These are phyloP conservation scores for Hymenoscyphus albidus DNA, from an alignment of 2,329 filamentous ascomycete species.

Conservation along the genomic window DNA sequence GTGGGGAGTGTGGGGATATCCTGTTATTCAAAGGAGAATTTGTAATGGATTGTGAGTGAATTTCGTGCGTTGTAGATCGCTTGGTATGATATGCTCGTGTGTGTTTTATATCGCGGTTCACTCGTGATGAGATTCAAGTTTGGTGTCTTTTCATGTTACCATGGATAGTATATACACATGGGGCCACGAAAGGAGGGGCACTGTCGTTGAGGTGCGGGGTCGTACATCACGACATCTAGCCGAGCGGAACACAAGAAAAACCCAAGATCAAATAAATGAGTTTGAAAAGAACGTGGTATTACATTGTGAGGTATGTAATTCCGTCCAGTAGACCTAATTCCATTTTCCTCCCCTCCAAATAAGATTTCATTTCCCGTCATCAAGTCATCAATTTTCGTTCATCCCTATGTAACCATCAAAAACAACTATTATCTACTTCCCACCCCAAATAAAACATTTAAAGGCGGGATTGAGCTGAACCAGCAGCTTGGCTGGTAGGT, in stretches of 20 bases:
- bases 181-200: neutral
- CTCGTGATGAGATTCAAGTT: too few species aligned
- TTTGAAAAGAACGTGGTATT: neutral
- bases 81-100: too few species aligned
- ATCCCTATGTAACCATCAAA: neutral
- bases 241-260: neutral
- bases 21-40: too few species aligned
- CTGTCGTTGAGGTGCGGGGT: neutral
- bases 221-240: neutral
- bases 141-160: too few species aligned
- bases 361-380: neutral
- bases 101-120: too few species aligned
- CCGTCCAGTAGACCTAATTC: neutral
- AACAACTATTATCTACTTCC: neutral
- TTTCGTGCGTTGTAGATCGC: too few species aligned
- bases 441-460: neutral
- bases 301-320: neutral
- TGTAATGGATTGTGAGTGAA: too few species aligned
- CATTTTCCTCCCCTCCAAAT: neutral
- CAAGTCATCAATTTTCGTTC: neutral
- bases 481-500: conserved; percentile 19
- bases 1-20: too few species aligned
- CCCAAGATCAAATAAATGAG: neutral
- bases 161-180: neutral
- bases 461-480: conserved; percentile 17